Evolutionary conservation across 2,329 filamentous ascomycete species (phyloP), one percentile per base, ranked within the genome.

Genomic region (Trichoderma breve): DNA sequence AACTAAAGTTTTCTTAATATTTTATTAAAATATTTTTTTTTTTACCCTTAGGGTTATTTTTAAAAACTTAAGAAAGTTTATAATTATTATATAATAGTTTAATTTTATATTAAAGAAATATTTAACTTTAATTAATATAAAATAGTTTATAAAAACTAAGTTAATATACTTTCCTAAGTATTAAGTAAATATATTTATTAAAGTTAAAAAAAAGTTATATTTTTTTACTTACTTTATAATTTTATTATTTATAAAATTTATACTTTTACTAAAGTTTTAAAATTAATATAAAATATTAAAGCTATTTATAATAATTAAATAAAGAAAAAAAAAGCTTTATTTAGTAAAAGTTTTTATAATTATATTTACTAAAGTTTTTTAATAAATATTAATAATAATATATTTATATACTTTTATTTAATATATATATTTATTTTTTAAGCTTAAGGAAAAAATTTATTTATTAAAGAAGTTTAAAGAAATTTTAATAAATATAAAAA

Each of bases 401-500:
- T 51, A 51, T 2, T 21, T 51, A 51, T 51, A 51, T 51, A 51
- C 18, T 5, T 51, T 51, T n/a, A 51, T 21, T 21, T 34, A 34
- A 34, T 34, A 34, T 34, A 34, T 34, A 34, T 34, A 34, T 4
- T 4, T 34, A 34, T 34, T 12, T 12, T 34, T 34, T 12, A 34
- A 12, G 11, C 11, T 3, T 34, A 34, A 3, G 32, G 32, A 11
- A 12, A 34, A 34, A 12, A 34, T 9, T 34, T 34, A 34, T 34
- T 34, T 34, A 34, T 4, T 34, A 34, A 26, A 14, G 5, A 9
- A 43, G 21, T 24, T 67, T 67, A 24, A 21, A 4, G n/a, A 28
- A 43, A n/a, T 58, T 58, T 57, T 67, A 67, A 67, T 58, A 67
- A 36, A 67, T 58, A 58, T 67, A 67, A 67, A n/a, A 24, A 67